Base-by-base conservation (phyloP, 441 rosid species). In the Rhodomyrtus psidioides region DNA sequence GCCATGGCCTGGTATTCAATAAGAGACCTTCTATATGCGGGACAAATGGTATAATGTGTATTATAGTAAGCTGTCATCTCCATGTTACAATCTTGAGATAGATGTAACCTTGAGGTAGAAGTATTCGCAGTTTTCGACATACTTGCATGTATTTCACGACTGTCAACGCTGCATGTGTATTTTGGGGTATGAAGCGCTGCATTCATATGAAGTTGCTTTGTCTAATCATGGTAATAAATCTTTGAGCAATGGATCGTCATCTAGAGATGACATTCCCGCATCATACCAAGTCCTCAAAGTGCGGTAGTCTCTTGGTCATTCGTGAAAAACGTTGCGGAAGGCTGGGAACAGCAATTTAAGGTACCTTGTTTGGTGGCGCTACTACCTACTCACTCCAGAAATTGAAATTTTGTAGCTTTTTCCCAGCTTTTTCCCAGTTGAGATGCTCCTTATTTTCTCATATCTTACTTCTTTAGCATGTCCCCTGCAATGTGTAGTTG, bases 261-360 rank as follows among this genome's bases (percentile, higher is more conserved):
- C 39, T 59, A 27, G 4, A 59, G 0, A 59, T 27, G 70, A 28
- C 21, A 27, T 27, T 60, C 39, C 12, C 5, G 0, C 39, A 27
- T 60, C 70, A 60, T 60, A 8, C 49, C 49, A 8, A 44, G 49
- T 44, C 9, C 49, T 44, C 53, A 12, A 49, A 49, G 70, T 93
- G 91, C 57, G 95, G 93, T 23, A 92, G 90, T 86, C 95, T 95
- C 87, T 84, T 88, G 58, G 97, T 97, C 86, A 83, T 93, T 15
- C 94, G 93, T 55, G 99, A 97, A 91, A 95, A 90, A 89, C 93
- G 95, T 9, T 84, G 74, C 62, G 94, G 95, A 70, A 91, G 97
- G 87, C 92, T 92, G 2, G 98, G 99, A 86, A 93, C 95, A 16
- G 98, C 98, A 6, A 7, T 89, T 94, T 82, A 97, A 97, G 97